A percentile compares a stretch with the other conserved stretches of the same genome.
phyloP scores from a whole-genome alignment of 2,329 filamentous ascomycete species.

The Bipolaris zeicola region DNA sequence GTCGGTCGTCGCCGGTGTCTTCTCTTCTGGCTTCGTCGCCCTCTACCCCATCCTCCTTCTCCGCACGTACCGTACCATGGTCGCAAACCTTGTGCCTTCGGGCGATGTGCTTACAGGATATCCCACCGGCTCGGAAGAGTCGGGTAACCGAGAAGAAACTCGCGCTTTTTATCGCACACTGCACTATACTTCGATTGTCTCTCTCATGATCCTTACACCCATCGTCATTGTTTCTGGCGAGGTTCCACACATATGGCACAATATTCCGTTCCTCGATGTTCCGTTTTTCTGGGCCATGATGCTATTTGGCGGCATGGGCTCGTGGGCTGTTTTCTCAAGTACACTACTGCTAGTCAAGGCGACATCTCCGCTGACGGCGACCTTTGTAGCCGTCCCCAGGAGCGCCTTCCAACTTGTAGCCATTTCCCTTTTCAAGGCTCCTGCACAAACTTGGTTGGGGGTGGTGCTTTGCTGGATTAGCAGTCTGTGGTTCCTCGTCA shows the following conservation, averaged over 20 bases:
- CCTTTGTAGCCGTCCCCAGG: conserved; percentile 57
- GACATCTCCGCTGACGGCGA: conserved; percentile 57
- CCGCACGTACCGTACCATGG: conserved; percentile 56
- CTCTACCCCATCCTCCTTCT: conserved; percentile 59
- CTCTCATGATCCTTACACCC: conserved; percentile 56
- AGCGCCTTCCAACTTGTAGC: conserved; percentile 57
- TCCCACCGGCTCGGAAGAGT: conserved; percentile 39
- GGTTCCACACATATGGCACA: conserved; percentile 55
- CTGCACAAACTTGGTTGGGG: conserved; percentile 59
- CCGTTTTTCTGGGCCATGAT: conserved; percentile 63
- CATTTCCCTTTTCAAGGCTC: conserved; percentile 56
- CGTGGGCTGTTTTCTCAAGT: conserved; percentile 56
- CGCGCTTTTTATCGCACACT: conserved; percentile 59
- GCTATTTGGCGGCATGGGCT: conserved; percentile 54
- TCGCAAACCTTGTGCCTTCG: conserved; percentile 52
- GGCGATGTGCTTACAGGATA: conserved; percentile 53
- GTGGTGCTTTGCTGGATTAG: conserved; percentile 58
- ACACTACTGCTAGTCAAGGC: conserved; percentile 57
- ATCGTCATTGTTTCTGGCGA: conserved; percentile 59
- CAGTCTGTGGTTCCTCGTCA: conserved; percentile 56
- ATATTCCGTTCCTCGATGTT: conserved; percentile 61
- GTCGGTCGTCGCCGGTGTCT: conserved; percentile 57
- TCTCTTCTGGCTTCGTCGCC: conserved; percentile 59
- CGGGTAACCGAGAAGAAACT: conserved; percentile 52
- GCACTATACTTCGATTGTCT: conserved; percentile 59